Evolutionary conservation across 2,329 filamentous ascomycete genomes (phyloP).

Genomic region (Penicillium sp.): DNA sequence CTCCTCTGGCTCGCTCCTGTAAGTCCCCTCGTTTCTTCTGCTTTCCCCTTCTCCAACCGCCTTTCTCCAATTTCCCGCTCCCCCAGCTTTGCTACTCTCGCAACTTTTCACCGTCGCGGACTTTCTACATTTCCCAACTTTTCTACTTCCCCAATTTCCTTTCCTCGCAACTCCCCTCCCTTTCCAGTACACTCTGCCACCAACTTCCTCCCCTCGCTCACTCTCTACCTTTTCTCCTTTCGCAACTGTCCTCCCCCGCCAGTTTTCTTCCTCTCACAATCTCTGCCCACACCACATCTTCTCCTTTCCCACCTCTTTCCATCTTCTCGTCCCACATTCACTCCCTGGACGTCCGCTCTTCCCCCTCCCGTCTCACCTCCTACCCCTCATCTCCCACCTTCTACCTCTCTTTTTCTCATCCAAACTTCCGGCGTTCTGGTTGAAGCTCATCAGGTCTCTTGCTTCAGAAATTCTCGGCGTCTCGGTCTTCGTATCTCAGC

Average conservation of each 20-base stretch:
- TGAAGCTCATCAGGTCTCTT: constrained; percentile 34
- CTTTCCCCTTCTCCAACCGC: too few relatives aligned
- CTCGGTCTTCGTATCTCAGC: constrained; percentile 76
- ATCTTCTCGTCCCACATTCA: too few relatives aligned
- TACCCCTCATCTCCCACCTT: neutral
- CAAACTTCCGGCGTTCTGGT: neutral
- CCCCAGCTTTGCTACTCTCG: neutral
- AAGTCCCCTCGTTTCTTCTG: constrained; percentile 58
- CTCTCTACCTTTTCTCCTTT: neutral
- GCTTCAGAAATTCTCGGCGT: constrained; percentile 69
- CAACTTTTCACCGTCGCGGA: too few relatives aligned
- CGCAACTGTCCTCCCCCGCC: neutral
- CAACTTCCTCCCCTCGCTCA: neutral
- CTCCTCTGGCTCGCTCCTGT: constrained; percentile 89
- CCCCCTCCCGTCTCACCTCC: neutral
- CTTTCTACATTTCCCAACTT: neutral
- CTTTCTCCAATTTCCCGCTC: neutral
- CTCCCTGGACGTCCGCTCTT: too few relatives aligned
- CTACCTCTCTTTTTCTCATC: constrained; percentile 30
- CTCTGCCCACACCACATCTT: neutral
- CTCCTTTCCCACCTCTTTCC: too few relatives aligned
- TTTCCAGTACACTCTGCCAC: neutral
- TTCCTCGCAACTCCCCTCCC: neutral
- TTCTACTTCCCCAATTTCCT: neutral
- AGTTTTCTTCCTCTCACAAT: neutral